Evolutionary conservation across 768 basidiomycete genomes (phyloP).

Genomic region (Phaeotremella fagi): DNA sequence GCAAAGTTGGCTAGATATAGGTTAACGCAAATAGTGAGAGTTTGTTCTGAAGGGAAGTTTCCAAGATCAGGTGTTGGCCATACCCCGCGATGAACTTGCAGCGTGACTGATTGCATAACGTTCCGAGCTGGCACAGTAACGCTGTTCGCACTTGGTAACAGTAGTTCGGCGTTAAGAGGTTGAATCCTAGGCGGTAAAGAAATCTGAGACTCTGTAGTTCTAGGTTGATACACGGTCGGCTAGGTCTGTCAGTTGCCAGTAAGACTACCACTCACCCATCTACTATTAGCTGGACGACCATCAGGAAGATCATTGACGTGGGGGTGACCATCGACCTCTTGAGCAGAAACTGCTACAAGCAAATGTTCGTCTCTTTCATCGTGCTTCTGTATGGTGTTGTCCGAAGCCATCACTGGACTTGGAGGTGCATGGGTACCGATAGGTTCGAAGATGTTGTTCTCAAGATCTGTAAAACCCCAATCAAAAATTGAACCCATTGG

Average conservation of each 20-base stretch:
- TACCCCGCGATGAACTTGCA: slow-evolving; percentile 6
- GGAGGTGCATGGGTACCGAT: slow-evolving; percentile 6
- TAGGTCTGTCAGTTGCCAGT: neutral
- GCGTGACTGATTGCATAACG: slow-evolving; percentile 7
- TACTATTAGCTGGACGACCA: slow-evolving; percentile 1
- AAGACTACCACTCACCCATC: slow-evolving; percentile 3
- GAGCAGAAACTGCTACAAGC: slow-evolving; percentile 2
- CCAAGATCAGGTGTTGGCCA: slow-evolving; percentile 10
- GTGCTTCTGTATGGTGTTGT: too few relatives aligned
- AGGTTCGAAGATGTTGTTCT: slow-evolving; percentile 9
- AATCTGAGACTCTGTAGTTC: slow-evolving; percentile 2
- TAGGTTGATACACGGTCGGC: slow-evolving; percentile 3
- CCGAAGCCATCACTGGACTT: slow-evolving; percentile 1
- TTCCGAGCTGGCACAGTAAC: slow-evolving; percentile 1
- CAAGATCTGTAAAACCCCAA: slow-evolving; percentile 7
- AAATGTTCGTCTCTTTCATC: slow-evolving; percentile 7
- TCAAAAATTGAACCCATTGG: neutral
- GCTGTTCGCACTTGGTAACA: neutral
- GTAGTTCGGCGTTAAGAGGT: neutral
- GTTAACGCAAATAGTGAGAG: slow-evolving; percentile 8
- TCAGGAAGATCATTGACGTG: slow-evolving; percentile 7
- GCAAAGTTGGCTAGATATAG: slow-evolving; percentile 15
- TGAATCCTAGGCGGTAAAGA: neutral
- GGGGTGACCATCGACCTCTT: slow-evolving; percentile 7
- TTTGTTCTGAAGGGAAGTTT: slow-evolving; percentile 8